Conservation (phyloP, 441 rosid species). For the Mallotus repandus region DNA sequence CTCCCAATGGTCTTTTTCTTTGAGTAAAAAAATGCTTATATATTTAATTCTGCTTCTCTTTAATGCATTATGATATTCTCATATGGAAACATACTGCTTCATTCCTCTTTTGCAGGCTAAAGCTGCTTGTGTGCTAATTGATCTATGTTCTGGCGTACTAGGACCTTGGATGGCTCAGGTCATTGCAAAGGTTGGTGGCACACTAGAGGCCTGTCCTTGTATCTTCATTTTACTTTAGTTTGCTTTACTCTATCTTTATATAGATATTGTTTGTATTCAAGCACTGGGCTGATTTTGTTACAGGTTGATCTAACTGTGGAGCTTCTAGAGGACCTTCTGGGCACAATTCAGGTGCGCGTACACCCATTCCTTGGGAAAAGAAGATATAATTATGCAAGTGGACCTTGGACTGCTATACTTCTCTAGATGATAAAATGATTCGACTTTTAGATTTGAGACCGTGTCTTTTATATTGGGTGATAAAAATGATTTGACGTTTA, state of each 20-base stretch:
- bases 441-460: not conserved
- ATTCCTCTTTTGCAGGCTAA: constrained; percentile 56
- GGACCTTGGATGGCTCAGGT: constrained; percentile 78
- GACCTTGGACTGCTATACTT: constrained; percentile 10
- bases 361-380: constrained; percentile 3
- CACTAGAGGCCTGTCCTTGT: constrained; percentile 10
- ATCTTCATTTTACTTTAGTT: constrained; percentile 9
- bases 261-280: constrained; percentile 13
- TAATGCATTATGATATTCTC: not conserved
- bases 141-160: constrained; percentile 69
- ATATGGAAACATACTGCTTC: constrained; percentile 20
- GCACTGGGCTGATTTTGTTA: constrained; percentile 29
- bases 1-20: not conserved
- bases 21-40: not conserved
- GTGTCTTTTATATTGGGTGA: not conserved
- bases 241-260: constrained; percentile 4
- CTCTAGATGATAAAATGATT: not conserved
- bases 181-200: constrained; percentile 67
- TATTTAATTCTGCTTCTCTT: not conserved
- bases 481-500: no score
- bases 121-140: constrained; percentile 83
- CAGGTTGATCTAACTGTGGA: constrained; percentile 78
- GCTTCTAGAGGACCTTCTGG: constrained; percentile 80
- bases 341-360: constrained; percentile 62
- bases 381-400: not conserved